Conservation (phyloP, 2,329 filamentous ascomycete genomes). For the Fusarium abutilonis region DNA sequence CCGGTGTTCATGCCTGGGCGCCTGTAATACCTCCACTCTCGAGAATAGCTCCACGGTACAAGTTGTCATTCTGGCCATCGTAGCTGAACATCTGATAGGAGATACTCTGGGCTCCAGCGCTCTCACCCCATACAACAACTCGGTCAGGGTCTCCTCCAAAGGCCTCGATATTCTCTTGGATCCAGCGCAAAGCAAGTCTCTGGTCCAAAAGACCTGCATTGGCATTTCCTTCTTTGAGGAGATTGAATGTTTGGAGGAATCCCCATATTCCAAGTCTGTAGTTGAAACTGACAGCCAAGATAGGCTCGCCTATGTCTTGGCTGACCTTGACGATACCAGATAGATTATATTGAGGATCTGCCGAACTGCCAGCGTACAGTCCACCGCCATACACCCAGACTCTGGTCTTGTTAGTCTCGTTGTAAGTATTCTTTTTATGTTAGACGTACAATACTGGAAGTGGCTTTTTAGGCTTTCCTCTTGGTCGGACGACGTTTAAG, state of each 20-base stretch:
- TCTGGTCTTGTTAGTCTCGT: conserved; percentile 13
- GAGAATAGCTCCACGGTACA: conserved; percentile 65
- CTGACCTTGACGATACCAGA: conserved; percentile 58
- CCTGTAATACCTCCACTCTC: conserved; percentile 57
- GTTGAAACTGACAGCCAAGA: conserved; percentile 65
- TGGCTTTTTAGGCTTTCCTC: conserved; percentile 45
- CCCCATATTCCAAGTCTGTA: conserved; percentile 64
- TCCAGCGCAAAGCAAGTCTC: conserved; percentile 59
- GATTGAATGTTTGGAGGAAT: conserved; percentile 59
- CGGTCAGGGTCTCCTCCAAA: conserved; percentile 60
- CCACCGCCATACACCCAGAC: conserved; percentile 70
- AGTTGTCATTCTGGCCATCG: conserved; percentile 62
- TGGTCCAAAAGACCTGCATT: conserved; percentile 63
- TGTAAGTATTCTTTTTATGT: rapidly evolving
- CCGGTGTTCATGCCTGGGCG: conserved; percentile 24
- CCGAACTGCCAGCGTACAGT: conserved; percentile 59
- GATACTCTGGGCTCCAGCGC: conserved; percentile 54
- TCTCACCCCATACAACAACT: conserved; percentile 62
- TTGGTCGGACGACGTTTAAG: conserved; percentile 55
- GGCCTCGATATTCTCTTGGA: conserved; percentile 62
- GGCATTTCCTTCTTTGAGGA: conserved; percentile 55
- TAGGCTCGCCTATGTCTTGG: conserved; percentile 60
- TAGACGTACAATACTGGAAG: conserved; percentile 51
- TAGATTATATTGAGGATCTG: conserved; percentile 57
- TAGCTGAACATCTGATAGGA: conserved; percentile 64